A percentile compares a stretch with the other conserved stretches of the same genome.
Conservation (phyloP, 495 filamentous ascomycete species). For the Penicilliopsis zonata region DNA sequence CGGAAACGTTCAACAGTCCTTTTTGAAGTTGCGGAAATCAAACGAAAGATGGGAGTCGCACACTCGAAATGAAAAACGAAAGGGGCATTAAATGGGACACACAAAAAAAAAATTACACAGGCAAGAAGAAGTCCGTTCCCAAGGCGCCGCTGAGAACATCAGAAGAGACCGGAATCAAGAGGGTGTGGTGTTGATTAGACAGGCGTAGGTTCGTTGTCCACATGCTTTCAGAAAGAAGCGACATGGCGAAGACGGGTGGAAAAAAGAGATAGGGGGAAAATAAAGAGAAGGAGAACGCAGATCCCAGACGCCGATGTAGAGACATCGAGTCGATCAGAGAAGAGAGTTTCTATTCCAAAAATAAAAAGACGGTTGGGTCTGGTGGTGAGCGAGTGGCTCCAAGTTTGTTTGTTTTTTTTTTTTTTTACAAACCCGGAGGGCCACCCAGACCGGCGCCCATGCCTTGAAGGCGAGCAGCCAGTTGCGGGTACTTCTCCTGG, state of each 20-base stretch:
- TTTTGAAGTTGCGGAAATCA: background rate
- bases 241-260: constrained; percentile 4
- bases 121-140: constrained; percentile 14
- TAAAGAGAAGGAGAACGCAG: constrained; percentile 1
- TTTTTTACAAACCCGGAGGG: constrained; percentile 23
- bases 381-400: no score
- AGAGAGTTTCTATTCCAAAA: background rate
- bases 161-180: constrained; percentile 11
- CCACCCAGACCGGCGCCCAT: constrained; percentile 46
- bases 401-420: background rate
- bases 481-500: constrained; percentile 95
- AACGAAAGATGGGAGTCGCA: no score
- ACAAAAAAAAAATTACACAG: constrained; percentile 24
- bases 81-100: constrained; percentile 1
- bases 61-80: constrained; percentile 1
- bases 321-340: background rate
- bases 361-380: no score
- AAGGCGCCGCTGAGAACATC: constrained; percentile 9
- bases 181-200: constrained; percentile 7
- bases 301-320: background rate
- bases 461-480: constrained; percentile 68
- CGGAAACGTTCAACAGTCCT: background rate
- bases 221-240: constrained; percentile 4
- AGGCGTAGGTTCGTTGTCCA: constrained; percentile 2
- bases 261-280: background rate